phyloP scores from a whole-genome alignment of 1,284 basidiomycete genomes.

The Earliella scabrosa region DNA sequence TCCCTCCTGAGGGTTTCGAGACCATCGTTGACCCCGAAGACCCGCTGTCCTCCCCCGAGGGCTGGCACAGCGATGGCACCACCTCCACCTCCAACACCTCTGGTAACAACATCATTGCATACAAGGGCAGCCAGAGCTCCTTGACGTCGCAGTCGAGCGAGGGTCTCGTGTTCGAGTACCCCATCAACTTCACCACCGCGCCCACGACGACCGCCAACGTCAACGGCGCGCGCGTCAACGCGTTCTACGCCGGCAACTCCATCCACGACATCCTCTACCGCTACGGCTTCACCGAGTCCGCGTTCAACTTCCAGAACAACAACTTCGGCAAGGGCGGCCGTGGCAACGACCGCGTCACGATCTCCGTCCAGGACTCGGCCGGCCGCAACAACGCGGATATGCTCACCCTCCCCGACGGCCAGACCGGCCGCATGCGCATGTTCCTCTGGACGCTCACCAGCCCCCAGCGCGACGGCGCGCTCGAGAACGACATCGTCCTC shows the following conservation, averaged over 20 bases:
- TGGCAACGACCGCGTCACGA: slow-evolving; percentile 44
- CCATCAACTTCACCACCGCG: slow-evolving; percentile 28
- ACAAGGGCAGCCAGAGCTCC: slow-evolving; percentile 36
- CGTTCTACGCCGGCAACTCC: slow-evolving; percentile 55
- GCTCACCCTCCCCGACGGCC: slow-evolving; percentile 38
- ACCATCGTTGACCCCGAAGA: slow-evolving; percentile 48
- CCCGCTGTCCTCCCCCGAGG: slow-evolving; percentile 44
- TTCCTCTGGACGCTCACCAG: slow-evolving; percentile 45
- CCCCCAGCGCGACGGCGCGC: slow-evolving; percentile 48
- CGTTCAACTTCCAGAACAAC: slow-evolving; percentile 51
- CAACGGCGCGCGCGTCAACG: slow-evolving; percentile 51
- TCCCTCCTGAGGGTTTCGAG: slow-evolving; percentile 43
- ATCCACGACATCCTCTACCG: slow-evolving; percentile 55
- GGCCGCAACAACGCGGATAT: slow-evolving; percentile 50
- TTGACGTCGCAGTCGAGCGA: slow-evolving; percentile 37
- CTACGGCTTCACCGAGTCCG: slow-evolving; percentile 41
- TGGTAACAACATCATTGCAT: slow-evolving; percentile 47
- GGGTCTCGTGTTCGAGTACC: slow-evolving; percentile 44
- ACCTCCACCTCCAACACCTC: slow-evolving; percentile 33
- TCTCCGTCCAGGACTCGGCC: slow-evolving; percentile 43
- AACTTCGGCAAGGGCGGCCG: slow-evolving; percentile 47
- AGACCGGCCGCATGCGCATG: slow-evolving; percentile 41
- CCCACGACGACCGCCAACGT: slow-evolving; percentile 42
- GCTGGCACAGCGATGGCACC: slow-evolving; percentile 50
- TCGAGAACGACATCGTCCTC: slow-evolving; percentile 53